Evolutionary conservation across 2,329 filamentous ascomycete genomes (phyloP), one percentile per base, ranked within the genome.

Genomic region (Aspergillus pseudoglaucus): DNA sequence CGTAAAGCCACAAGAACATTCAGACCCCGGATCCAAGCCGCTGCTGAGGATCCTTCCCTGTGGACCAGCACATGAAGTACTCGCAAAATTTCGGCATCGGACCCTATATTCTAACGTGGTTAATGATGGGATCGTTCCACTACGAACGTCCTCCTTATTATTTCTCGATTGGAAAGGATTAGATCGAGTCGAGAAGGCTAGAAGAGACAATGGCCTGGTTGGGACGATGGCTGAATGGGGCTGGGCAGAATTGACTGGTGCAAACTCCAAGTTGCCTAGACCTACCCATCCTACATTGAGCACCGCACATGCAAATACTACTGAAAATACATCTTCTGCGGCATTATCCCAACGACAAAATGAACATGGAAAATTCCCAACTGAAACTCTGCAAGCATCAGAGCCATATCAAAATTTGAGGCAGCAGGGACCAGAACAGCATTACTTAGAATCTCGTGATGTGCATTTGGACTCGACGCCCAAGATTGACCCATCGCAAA

Each of bases 61-160:
- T 6, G 91, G 91, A 0, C 90, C 91, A 14, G 93, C 91, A 6
- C 90, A 96, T 66, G 81, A 82, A 47, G 91, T 90, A 1, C 71
- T 97, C 37, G 84, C 86, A 63, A 89, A 88, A 69, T 97, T 97
- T 66, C 78, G 88, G 18, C 95, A 94, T 64, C 79, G 91, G 14
- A 97, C 93, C 0, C 77, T 96, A 1, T 97, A 97, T 66, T 95
- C 90, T 2, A 97, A 97, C 60, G 90, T 97, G 10, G 91, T 97
- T 57, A 97, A 97, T 62, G 91, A 97, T 68, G 91, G 90, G 3
- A 96, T 98, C 57, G 93, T 98, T 4, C 93, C 93, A 2, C 73
- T 98, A 30, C 83, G 93, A 18, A 98, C 93, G 4, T 97, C 91
- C 53, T 98, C 91, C 66, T 75, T 98, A n/a, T 72, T 98, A 5